A percentile compares a stretch with the other conserved stretches of the same genome.
Conservation (phyloP, 1,284 basidiomycete species). For the Grifola frondosa region DNA sequence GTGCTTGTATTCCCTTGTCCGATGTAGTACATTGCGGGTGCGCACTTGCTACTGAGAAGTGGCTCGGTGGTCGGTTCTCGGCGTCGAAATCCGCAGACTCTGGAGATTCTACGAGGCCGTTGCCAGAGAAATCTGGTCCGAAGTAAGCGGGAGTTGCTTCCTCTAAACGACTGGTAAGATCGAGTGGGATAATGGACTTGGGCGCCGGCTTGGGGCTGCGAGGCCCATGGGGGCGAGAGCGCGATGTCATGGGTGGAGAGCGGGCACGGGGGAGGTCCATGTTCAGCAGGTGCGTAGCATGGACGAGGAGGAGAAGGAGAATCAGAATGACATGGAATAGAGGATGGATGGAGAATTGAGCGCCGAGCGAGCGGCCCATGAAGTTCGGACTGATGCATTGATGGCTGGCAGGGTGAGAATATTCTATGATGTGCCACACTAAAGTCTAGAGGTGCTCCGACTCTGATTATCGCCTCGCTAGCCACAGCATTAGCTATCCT, state of each 20-base stretch:
- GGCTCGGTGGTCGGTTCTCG: too few relatives aligned
- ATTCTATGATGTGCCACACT: too few relatives aligned
- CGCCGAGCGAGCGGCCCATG: too few relatives aligned
- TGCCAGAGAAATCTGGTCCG: slow-evolving; percentile 4
- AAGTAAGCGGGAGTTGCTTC: slow-evolving; percentile 16
- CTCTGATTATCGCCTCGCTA: too few relatives aligned
- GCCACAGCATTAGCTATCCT: too few relatives aligned
- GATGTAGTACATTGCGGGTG: background rate
- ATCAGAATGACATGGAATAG: slow-evolving; percentile 18
- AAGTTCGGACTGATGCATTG: slow-evolving; percentile 5
- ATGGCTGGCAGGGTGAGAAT: too few relatives aligned
- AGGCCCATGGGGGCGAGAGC: slow-evolving; percentile 22
- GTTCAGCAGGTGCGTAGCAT: slow-evolving; percentile 9
- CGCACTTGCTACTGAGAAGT: too few relatives aligned
- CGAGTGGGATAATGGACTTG: slow-evolving; percentile 22
- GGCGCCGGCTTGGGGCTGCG: slow-evolving; percentile 20
- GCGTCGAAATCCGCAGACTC: too few relatives aligned
- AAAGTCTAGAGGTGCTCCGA: too few relatives aligned
- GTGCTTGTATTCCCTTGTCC: background rate
- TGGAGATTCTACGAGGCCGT: slow-evolving; percentile 8
- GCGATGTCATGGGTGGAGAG: slow-evolving; percentile 17
- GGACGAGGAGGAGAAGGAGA: slow-evolving; percentile 3
- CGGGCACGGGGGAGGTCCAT: slow-evolving; percentile 24
- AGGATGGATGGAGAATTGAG: slow-evolving; percentile 14
- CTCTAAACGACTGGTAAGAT: slow-evolving; percentile 21